These are phyloP conservation scores for Lodderomyces parapsilosis DNA, from an alignment of 1,139 yeast genomes.

Conservation along the genomic window DNA sequence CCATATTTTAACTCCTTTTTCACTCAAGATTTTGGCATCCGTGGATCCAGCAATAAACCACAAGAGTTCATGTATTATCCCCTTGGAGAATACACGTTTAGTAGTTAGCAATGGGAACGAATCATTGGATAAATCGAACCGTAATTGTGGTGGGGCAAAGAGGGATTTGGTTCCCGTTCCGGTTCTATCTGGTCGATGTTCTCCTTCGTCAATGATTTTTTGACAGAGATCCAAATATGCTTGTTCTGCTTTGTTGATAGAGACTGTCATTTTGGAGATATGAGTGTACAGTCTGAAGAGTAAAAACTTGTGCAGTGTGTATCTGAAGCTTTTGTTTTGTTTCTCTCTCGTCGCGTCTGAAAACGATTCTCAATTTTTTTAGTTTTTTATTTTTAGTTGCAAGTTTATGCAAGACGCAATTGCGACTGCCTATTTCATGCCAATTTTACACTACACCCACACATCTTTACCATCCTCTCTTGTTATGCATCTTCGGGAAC, in stretches of 20 bases:
- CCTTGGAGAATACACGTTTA: constrained; percentile 86
- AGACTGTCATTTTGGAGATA: constrained; percentile 31
- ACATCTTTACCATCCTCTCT: too few relatives aligned
- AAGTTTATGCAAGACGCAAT: too few relatives aligned
- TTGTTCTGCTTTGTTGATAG: constrained; percentile 59
- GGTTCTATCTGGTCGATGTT: constrained; percentile 89
- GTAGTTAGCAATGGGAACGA: constrained; percentile 88
- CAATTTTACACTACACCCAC: too few relatives aligned
- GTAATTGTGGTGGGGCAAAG: constrained; percentile 93
- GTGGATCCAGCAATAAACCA: constrained; percentile 95
- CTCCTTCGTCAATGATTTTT: constrained; percentile 79
- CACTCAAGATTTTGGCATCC: constrained; percentile 75
- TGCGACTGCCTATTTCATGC: too few relatives aligned
- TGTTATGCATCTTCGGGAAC: too few relatives aligned
- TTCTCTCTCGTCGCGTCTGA: too few relatives aligned
- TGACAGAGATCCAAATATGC: constrained; percentile 83
- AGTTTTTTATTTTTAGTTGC: too few relatives aligned
- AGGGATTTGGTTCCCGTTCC: constrained; percentile 93
- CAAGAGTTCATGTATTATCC: constrained; percentile 80
- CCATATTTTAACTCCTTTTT: constrained; percentile 92
- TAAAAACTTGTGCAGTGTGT: too few relatives aligned
- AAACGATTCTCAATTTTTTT: too few relatives aligned
- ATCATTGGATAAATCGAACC: constrained; percentile 74
- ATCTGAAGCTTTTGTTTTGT: too few relatives aligned
- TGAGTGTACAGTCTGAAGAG: too few relatives aligned